Base-by-base conservation (phyloP, 352 stramenopile genomes). In the Phytophthora capsici region DNA sequence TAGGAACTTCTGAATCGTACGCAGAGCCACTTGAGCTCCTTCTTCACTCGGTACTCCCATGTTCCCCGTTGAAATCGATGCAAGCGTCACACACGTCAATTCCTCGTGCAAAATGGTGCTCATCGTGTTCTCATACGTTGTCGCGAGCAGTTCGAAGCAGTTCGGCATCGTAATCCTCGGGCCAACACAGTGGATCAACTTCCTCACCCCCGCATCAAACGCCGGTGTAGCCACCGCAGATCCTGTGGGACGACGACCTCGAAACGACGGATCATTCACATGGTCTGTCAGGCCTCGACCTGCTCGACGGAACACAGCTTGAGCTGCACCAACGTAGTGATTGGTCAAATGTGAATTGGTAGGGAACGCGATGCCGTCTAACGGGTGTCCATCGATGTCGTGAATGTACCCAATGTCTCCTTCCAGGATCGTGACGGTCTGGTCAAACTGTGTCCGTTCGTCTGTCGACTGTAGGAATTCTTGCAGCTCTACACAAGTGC, bases 51-150 rank as follows among this genome's bases (percentile, higher is more conserved):
- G 70, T 3, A 85, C 64, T 9, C 73, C 73, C 36, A 88, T 57
- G 38, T 71, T 84, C 6, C 81, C 77, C 23, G 82, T 89, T 17
- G 79, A 84, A 54, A 91, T 88, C 25, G 82, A 91, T 23, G 79
- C 69, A n/a, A 89, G 70, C 12, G 78, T 79, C 16, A 91, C 61
- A 49, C 79, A 89, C 34, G 47, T 34, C 19, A 83, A 53, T 12
- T 79, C 69, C 41, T 85, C 77, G 5, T 78, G 61, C 26, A 80
- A 50, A 22, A 73, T 69, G 0, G 70, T 62, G 28, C 55, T 69
- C 65, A 86, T 66, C 6, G 73, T 55, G 25, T 70, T 84, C 43
- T 75, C 63, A 38, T 88, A 88, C 6, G 77, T 84, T 13, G 63
- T 67, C 1, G 57, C 71, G 17, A 88, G 64, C 30, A 84, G 64